Base-by-base conservation (phyloP, 371 early-diverging fungal species). In the Gilbertella persicaria region DNA sequence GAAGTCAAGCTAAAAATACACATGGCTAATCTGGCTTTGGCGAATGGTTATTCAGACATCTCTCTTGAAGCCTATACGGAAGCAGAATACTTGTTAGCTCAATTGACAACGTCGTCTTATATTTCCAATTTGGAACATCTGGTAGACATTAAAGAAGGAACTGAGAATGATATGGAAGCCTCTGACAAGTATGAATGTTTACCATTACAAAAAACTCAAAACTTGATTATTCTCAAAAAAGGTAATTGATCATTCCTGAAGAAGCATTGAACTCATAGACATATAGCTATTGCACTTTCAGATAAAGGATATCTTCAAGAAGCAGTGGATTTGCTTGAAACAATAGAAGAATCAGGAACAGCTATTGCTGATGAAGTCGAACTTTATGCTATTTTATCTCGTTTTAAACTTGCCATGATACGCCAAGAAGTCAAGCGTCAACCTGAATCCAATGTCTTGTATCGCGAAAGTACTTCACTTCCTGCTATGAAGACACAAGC, bases 71-170 rank as follows among this genome's bases (percentile, higher is more conserved):
- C 71, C 0, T 85, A 75, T 43, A 53, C 55, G 10, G 52, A 63
- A n/a, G 82, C 78, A 6, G 75, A 81, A 7, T 59, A 60, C 2
- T 37, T 74, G 1, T 50, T 86, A 2, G 56, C 67, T 5, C 57
- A 69, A n/a, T 59, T 85, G 14, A 79, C 73, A 72, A 67, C 67
- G 17, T 54, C 55, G 19, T 52, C 54, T 0, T 72, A 73, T 25
- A 83, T 86, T 24, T 56, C 69, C 3, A 51, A 41, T 0, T 45
- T 87, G 4, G 62, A 67, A 5, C 61, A 72, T n/a, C 57, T 86
- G 10, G 78, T 73, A 70, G 69, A 74, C n/a, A 42, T 55, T 9
- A 25, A 46, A 5, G 20, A 46, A 33, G 47, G 39, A 12, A 24
- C 9, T 42, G 55, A 40, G 0, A 51, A 45, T 17, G 25, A 45